Base-by-base conservation (phyloP, 495 filamentous ascomycete genomes). In the Podospora didyma region DNA sequence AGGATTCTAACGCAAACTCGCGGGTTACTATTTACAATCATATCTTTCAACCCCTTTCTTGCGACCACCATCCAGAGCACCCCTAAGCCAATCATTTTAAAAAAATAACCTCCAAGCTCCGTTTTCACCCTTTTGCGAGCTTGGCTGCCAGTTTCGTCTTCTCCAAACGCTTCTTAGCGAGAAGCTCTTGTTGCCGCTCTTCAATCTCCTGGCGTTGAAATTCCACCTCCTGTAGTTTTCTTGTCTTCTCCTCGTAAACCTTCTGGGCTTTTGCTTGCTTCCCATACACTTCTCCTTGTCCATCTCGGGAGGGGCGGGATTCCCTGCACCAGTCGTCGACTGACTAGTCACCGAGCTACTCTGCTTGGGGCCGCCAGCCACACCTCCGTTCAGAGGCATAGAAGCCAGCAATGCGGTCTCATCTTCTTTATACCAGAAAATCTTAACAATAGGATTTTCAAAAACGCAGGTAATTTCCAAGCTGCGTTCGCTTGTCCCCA, bases 371-470 rank as follows among this genome's bases (percentile, higher is more conserved):
- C 58, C 60, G 37, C 64, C 62, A n/a, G 23, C 24, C 54, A 62
- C 60, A 35, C 55, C 24, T 5, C 56, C 61, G 22, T 64, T 63
- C 35, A 42, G 6, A 49, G 62, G 42, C 54, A 48, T 37, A 4
- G 57, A 53, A 24, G 61, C 48, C 4, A 67, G 62, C 39, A 66
- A 51, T 11, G 53, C 35, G 5, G 64, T 47, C 3, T 60, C 67
- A 2, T 85, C 83, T 0, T 86, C 81, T 61, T 89, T 93, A 69
- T 89, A 82, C 94, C 94, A 98, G 64, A 92, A 98, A 5, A 98
- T 91, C 68, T 96, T 98, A 45, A 98, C 94, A 63, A 98, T 97
- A 19, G 94, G 81, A 60, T 98, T 98, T 59, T 96, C 91, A 63
- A 98, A 98, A 48, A 98, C 90, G 47, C 90, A 0, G 94, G 94